Base-by-base conservation (phyloP, 495 filamentous ascomycete species). In the Penicillium taxi region DNA sequence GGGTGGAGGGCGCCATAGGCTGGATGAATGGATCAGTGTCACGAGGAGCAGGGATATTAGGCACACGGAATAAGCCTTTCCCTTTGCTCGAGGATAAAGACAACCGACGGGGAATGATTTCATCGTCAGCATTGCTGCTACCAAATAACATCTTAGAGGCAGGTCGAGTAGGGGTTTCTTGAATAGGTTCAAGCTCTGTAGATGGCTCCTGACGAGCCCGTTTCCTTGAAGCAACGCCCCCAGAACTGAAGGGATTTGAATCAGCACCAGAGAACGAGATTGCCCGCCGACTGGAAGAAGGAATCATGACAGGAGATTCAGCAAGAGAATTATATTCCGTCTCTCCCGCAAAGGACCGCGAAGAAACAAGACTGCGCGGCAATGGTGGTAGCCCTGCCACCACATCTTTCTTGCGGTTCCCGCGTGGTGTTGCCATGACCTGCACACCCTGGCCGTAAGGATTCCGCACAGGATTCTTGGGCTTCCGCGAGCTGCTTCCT, bases 381-480 rank as follows among this genome's bases (percentile, higher is more conserved):
- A 63, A 26, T n/a, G 53, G 53, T 1, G 59, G 60, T 24, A 66
- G 27, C 9, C 52, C 61, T 6, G 48, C 37, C 9, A 44, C 38
- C 4, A 47, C 47, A 24, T 70, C 64, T 36, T 48, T 67, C 53
- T 56, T 70, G 16, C 64, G 61, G 35, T 53, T 55, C 18, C 58
- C 75, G 25, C 73, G 80, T 8, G 86, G 86, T 1, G 86, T 93
- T 14, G 86, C 85, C 57, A 81, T 80, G 25, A 93, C 78, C 41
- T 83, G 81, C 17, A 88, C 64, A 26, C 71, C 66, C 22, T 77
- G 66, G 23, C 66, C 64, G 2, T 71, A 44, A 5, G 69, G 73
- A 45, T 81, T 82, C 14, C 75, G 70, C 15, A 74, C 65, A 5
- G 81, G 76, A 48, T 82, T 85, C 45, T 75, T 82, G 4, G 76